These are phyloP conservation scores for Wickerhamiella siamensis DNA, from an alignment of 805 yeast genomes.

Conservation along the genomic window DNA sequence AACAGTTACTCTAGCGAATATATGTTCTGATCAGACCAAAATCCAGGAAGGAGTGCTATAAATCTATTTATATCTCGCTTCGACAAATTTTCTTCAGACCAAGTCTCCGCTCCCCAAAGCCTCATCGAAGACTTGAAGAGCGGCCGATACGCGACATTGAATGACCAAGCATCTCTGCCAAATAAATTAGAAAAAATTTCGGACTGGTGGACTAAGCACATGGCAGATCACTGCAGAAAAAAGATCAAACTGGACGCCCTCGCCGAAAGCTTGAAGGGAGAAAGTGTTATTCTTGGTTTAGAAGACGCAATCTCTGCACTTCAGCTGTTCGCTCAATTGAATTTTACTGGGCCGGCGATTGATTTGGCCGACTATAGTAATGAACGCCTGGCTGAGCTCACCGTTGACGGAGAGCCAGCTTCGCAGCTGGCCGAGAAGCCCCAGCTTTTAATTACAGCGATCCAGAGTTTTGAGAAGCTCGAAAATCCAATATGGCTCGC, in stretches of 20 bases:
- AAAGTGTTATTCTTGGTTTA: background rate
- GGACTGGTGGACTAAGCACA: too few species aligned
- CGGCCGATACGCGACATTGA: too few species aligned
- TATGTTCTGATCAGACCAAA: too few species aligned
- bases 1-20: too few species aligned
- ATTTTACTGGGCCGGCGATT: conserved; percentile 67
- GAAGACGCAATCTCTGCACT: conserved; percentile 18
- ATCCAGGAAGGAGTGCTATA: too few species aligned
- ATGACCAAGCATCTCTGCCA: too few species aligned
- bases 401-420: conserved; percentile 54
- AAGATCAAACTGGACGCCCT: background rate
- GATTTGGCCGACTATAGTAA: conserved; percentile 2
- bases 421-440: conserved; percentile 46
- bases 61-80: too few species aligned
- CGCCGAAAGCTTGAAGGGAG: background rate
- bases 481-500: conserved; percentile 26
- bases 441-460: conserved; percentile 30
- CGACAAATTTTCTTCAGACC: too few species aligned
- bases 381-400: conserved; percentile 29
- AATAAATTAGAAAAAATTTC: too few species aligned
- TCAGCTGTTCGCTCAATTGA: conserved; percentile 58
- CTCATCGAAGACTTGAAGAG: too few species aligned
- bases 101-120: too few species aligned
- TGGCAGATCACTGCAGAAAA: background rate
- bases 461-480: conserved; percentile 32